Conservation (phyloP, 2,329 filamentous ascomycete genomes). For the Drechmeria coniospora region DNA sequence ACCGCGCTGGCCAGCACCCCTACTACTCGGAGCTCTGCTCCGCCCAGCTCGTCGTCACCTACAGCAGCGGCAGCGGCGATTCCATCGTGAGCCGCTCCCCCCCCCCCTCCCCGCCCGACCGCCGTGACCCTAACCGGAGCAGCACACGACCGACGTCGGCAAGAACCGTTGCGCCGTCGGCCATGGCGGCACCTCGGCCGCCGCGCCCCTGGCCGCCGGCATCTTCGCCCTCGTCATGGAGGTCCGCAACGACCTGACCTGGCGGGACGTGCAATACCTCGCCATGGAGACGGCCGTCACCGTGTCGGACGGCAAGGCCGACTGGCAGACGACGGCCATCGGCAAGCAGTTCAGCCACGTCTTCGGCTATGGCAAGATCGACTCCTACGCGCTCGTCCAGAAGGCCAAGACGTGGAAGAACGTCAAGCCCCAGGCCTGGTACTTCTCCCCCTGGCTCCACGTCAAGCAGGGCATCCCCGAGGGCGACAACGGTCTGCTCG, state of each 20-base stretch:
- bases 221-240: slow-evolving; percentile 81
- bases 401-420: slow-evolving; percentile 70
- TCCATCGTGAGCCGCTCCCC: slow-evolving; percentile 47
- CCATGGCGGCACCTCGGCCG: slow-evolving; percentile 94
- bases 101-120: not conserved
- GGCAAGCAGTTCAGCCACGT: slow-evolving; percentile 87
- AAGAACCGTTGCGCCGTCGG: slow-evolving; percentile 58
- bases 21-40: slow-evolving; percentile 96
- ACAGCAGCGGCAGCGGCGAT: slow-evolving; percentile 80
- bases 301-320: slow-evolving; percentile 50
- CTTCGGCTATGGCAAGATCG: slow-evolving; percentile 90
- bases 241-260: slow-evolving; percentile 71
- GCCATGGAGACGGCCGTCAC: slow-evolving; percentile 72
- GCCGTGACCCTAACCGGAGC: slow-evolving; percentile 3
- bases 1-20: slow-evolving; percentile 73
- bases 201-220: slow-evolving; percentile 81
- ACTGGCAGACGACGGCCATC: slow-evolving; percentile 69
- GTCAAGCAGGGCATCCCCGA: slow-evolving; percentile 78
- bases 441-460: slow-evolving; percentile 82
- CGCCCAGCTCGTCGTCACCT: slow-evolving; percentile 87
- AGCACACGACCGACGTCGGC: slow-evolving; percentile 92
- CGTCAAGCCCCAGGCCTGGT: slow-evolving; percentile 94
- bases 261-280: slow-evolving; percentile 91
- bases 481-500: slow-evolving; percentile 63
- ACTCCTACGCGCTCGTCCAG: slow-evolving; percentile 73